Percentiles rank a stretch among this genome's conserved stretches.
These are phyloP conservation scores for Sambucus nigra DNA, from an alignment of 129 eudicot species.

Conservation along the genomic window DNA sequence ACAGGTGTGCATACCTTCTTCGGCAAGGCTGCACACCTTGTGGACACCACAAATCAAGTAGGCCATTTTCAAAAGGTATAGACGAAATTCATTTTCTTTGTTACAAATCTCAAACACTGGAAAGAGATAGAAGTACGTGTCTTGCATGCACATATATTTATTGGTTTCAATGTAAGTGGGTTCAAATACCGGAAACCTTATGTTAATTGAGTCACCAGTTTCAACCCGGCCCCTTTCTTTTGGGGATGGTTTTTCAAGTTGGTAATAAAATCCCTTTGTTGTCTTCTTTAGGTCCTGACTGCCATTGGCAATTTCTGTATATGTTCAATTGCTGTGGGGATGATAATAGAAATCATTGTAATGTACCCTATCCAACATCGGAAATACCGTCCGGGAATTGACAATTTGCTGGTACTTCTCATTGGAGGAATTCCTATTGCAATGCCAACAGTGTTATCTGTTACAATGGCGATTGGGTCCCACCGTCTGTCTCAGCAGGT, in stretches of 20 bases:
- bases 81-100: not conserved
- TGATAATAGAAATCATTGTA: constrained; percentile 60
- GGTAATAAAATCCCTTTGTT: not conserved
- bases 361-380: constrained; percentile 75
- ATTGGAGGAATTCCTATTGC: constrained; percentile 85
- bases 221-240: not conserved
- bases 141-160: not conserved
- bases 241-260: not conserved
- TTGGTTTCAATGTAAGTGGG: not conserved
- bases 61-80: constrained; percentile 84
- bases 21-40: constrained; percentile 88
- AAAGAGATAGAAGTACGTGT: not conserved
- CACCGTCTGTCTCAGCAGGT: constrained; percentile 85
- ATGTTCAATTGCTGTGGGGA: constrained; percentile 69
- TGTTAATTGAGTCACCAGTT: not conserved
- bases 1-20: constrained; percentile 83
- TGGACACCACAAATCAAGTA: constrained; percentile 69
- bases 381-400: constrained; percentile 66
- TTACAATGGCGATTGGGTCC: constrained; percentile 84
- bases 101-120: not conserved
- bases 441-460: constrained; percentile 71
- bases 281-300: constrained; percentile 51
- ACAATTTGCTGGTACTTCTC: constrained; percentile 66
- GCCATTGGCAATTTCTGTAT: constrained; percentile 78
- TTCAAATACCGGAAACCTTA: not conserved